phyloP scores from a whole-genome alignment of 2,329 filamentous ascomycete genomes.

The Colletotrichum echinochloae region DNA sequence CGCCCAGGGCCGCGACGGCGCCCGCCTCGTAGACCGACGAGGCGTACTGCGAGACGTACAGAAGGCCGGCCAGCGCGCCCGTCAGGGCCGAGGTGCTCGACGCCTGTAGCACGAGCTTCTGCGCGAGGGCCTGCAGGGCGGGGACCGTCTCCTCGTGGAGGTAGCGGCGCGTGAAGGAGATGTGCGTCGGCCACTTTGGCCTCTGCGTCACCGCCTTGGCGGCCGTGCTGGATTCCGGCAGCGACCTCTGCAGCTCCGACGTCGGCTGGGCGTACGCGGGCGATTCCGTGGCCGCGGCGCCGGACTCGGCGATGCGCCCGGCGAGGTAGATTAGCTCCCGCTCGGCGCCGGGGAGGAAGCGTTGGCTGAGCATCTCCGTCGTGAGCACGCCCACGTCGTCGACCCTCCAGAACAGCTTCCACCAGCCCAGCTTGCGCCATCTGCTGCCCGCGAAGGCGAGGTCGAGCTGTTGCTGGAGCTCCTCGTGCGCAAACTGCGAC shows the following conservation, averaged over 20 bases:
- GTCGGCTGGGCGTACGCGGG: constrained; percentile 52
- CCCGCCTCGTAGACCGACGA: constrained; percentile 70
- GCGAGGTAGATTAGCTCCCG: constrained; percentile 85
- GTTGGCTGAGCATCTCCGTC: constrained; percentile 79
- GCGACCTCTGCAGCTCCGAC: constrained; percentile 38
- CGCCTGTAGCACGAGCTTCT: constrained; percentile 80
- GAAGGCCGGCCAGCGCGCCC: constrained; percentile 64
- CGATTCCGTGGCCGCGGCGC: constrained; percentile 42
- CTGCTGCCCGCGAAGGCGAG: constrained; percentile 78
- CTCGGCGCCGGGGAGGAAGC: constrained; percentile 84
- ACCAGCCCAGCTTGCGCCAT: constrained; percentile 90
- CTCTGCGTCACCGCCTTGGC: constrained; percentile 37
- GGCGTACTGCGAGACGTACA: constrained; percentile 67
- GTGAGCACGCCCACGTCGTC: constrained; percentile 91
- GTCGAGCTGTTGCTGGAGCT: constrained; percentile 84
- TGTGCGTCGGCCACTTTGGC: constrained; percentile 78
- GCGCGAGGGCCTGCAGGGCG: constrained; percentile 77
- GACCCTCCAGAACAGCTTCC: constrained; percentile 94
- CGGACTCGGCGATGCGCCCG: constrained; percentile 74
- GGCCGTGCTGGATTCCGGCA: constrained; percentile 7
- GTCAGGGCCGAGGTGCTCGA: constrained; percentile 77
- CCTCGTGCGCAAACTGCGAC: constrained; percentile 84
- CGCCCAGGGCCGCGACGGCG: constrained; percentile 70
- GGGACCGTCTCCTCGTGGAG: constrained; percentile 76
- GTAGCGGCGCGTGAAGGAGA: constrained; percentile 76